Conservation (phyloP, 2,329 filamentous ascomycete genomes). For the Chaetomiaceae sp. region DNA sequence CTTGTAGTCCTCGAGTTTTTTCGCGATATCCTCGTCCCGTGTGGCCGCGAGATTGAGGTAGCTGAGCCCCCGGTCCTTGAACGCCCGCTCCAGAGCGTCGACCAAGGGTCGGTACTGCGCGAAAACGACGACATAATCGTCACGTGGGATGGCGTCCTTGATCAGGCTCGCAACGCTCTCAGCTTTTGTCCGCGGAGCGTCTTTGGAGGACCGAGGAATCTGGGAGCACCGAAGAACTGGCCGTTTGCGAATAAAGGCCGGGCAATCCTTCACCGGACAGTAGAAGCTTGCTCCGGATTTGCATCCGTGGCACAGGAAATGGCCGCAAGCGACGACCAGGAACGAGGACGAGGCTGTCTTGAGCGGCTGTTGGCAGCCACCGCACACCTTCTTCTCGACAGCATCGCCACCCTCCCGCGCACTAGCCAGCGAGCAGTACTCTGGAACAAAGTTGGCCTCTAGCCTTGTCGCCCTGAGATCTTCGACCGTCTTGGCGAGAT, state of each 20-base stretch:
- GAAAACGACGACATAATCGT: conserved; percentile 36
- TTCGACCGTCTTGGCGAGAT: conserved; percentile 13
- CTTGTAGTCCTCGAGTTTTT: conserved; percentile 30
- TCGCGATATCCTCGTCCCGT: background rate
- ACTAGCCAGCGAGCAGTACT: conserved; percentile 1
- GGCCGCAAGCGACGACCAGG: conserved; percentile 27
- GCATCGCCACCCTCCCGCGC: background rate
- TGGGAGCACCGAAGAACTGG: conserved; percentile 17
- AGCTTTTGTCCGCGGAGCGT: conserved; percentile 19
- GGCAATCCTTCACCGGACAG: conserved; percentile 14
- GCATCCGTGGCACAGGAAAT: conserved; percentile 26
- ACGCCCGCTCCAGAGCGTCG: conserved; percentile 22
- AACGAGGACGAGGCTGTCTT: conserved; percentile 7
- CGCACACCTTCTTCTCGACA: background rate
- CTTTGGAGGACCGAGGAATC: background rate
- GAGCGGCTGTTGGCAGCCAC: conserved; percentile 1
- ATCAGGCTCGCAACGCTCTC: conserved; percentile 25
- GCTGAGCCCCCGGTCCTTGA: background rate
- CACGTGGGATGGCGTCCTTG: conserved; percentile 16
- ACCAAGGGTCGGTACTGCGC: conserved; percentile 32
- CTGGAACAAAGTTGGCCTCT: conserved; percentile 10
- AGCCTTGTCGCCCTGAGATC: conserved; percentile 8
- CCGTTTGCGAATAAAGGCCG: conserved; percentile 17
- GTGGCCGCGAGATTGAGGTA: conserved; percentile 9
- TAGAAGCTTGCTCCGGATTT: background rate